Evolutionary conservation across 257 asterid species (phyloP), one percentile per base, ranked within the genome.

Genomic region (Jacaranda copaia): DNA sequence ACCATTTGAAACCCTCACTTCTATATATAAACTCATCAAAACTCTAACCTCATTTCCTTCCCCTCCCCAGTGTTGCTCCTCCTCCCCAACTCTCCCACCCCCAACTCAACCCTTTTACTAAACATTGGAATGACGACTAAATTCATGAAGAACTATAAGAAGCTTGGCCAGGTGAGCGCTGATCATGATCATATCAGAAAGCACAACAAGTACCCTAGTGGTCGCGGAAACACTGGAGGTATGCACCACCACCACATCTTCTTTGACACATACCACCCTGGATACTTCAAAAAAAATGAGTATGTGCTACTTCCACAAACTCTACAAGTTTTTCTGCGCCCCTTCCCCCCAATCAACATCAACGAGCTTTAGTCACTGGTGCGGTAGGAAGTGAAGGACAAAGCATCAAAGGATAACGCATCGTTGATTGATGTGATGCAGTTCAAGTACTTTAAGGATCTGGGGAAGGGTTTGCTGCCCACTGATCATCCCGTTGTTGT

Each of bases 181-280:
- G 93, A 93, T 0, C 96, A 90, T 55, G 93, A 93, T 0, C 93
- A 93, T 76, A 78, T 90, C 71, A 93, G 96, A 0, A 90, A 90
- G 70, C 96, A 90, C 83, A 85, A 91, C 71, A 90, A 90, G 91
- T 93, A 90, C 61, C 96, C 96, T n/a, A 90, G 90, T 3, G 96
- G 93, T 32, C 89, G 93, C 10, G 96, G 92, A 43, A 90, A 90
- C 62, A 93, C 93, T 53, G 93, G 96, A 42, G 93, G 96, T 2
- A 88, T 90, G 92, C 96, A 90, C 80, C 93, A 90, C 84, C 96
- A 90, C 90, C 87, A 91, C 3, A 90, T 90, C 85, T 89, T 90
- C 61, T 90, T 90, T 85, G 96, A 88, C 83, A 90, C 88, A 87
- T 89, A 89, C 48, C 92, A 89, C 19, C 95, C 92, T 0, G 91